Percentiles rank a stretch among this genome's conserved stretches.
These are phyloP conservation scores for Fusarium penzigii DNA, from an alignment of 2,329 filamentous ascomycete genomes.

Conservation along the genomic window DNA sequence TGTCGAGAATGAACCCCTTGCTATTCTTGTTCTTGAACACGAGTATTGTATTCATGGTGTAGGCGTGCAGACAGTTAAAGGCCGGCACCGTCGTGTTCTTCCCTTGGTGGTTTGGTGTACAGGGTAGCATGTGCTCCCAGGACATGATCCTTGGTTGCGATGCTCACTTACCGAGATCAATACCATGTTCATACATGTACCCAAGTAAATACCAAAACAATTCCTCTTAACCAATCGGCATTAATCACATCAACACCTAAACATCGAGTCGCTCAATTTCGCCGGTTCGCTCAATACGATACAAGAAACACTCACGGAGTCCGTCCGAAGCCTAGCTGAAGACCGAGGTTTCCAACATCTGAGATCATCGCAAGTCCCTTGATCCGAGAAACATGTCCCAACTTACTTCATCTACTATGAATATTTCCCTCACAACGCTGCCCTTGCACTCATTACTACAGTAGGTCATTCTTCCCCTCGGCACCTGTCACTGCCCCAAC, in stretches of 20 bases:
- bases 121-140: background rate
- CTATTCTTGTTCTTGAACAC: no score
- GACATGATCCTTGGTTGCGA: background rate
- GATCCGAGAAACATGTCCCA: slow-evolving; percentile 23
- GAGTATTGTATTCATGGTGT: no score
- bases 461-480: no score
- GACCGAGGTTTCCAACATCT: slow-evolving; percentile 25
- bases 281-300: background rate
- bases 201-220: no score
- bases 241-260: background rate
- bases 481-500: background rate
- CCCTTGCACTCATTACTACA: no score
- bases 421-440: background rate
- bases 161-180: background rate
- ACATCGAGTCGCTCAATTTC: background rate
- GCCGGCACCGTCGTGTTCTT: no score
- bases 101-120: no score
- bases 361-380: slow-evolving; percentile 21
- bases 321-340: slow-evolving; percentile 15
- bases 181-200: background rate
- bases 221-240: slow-evolving; percentile 4
- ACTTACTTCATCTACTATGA: background rate
- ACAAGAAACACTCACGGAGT: background rate
- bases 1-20: no score
- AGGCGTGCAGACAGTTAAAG: no score